phyloP scores from a whole-genome alignment of 768 basidiomycete genomes.

The Lactifluus rugatus region DNA sequence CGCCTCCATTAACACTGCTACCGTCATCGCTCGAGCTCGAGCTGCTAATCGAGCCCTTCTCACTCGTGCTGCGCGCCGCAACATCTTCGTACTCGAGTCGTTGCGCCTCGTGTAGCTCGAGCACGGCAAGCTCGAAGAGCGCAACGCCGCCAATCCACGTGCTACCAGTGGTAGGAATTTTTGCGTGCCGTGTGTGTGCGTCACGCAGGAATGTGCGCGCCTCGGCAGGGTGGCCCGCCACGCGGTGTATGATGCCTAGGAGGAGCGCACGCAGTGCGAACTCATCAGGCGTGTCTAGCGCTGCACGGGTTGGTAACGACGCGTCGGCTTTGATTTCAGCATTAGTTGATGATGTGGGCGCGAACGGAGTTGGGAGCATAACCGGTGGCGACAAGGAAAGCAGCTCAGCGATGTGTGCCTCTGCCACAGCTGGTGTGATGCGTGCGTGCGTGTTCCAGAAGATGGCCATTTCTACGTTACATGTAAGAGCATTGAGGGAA shows the following conservation, averaged over 20 bases:
- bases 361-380: conserved; percentile 21
- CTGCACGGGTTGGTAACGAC: conserved; percentile 23
- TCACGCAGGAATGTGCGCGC: conserved; percentile 44
- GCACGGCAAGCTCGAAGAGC: conserved; percentile 58
- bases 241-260: conserved; percentile 57
- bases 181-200: conserved; percentile 34
- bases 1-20: background rate
- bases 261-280: conserved; percentile 58
- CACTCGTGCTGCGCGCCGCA: background rate
- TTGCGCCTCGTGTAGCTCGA: conserved; percentile 49
- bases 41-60: background rate
- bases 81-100: conserved; percentile 12
- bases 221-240: conserved; percentile 35
- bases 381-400: conserved; percentile 39
- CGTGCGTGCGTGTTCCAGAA: conserved; percentile 78
- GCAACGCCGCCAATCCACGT: conserved; percentile 63
- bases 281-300: conserved; percentile 62
- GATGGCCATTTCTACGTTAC: conserved; percentile 50
- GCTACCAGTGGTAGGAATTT: conserved; percentile 34
- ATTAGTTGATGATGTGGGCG: conserved; percentile 23
- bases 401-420: conserved; percentile 51
- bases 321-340: background rate
- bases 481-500: background rate
- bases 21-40: conserved; percentile 11
- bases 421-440: conserved; percentile 41